phyloP scores from a whole-genome alignment of 441 rosid genomes.

The Pelargonium cotyledonis region DNA sequence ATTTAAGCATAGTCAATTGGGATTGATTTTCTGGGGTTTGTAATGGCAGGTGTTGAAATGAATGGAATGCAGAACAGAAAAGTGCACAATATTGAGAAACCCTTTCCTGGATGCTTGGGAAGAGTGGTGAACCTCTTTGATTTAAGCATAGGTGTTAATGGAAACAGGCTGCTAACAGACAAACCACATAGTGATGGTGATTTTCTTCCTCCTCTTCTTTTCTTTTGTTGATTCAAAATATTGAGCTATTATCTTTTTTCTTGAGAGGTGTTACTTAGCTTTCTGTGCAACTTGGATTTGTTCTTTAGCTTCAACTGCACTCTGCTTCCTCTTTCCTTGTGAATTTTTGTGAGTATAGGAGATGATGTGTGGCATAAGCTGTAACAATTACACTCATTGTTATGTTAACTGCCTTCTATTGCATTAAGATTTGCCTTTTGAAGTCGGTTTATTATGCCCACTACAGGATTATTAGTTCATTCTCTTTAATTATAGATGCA shows the following conservation, averaged over 20 bases:
- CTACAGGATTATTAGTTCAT: neutral
- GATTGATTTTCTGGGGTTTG: constrained; percentile 10
- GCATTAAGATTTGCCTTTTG: neutral
- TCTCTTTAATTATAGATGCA: neutral
- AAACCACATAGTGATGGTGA: constrained; percentile 62
- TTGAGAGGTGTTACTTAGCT: no score
- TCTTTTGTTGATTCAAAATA: neutral
- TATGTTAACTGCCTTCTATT: no score
- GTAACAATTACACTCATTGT: no score
- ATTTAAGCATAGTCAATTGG: neutral
- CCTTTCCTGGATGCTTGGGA: constrained; percentile 76
- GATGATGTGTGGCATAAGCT: no score
- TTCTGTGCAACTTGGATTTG: no score
- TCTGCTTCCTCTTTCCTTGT: no score
- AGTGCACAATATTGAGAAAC: constrained; percentile 43
- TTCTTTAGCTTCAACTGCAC: no score
- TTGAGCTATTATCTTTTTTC: no score
- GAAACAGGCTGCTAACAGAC: constrained; percentile 70
- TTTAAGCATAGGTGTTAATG: constrained; percentile 44
- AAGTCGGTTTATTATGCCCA: neutral
- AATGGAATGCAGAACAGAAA: constrained; percentile 40
- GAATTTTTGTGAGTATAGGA: no score
- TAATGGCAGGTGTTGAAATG: constrained; percentile 50
- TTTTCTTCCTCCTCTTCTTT: constrained; percentile 11
- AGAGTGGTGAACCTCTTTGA: constrained; percentile 82